Percentiles rank a stretch among this genome's conserved stretches.
phyloP scores from a whole-genome alignment of 352 stramenopile species.

The Phytopythium chamaehyphon region DNA sequence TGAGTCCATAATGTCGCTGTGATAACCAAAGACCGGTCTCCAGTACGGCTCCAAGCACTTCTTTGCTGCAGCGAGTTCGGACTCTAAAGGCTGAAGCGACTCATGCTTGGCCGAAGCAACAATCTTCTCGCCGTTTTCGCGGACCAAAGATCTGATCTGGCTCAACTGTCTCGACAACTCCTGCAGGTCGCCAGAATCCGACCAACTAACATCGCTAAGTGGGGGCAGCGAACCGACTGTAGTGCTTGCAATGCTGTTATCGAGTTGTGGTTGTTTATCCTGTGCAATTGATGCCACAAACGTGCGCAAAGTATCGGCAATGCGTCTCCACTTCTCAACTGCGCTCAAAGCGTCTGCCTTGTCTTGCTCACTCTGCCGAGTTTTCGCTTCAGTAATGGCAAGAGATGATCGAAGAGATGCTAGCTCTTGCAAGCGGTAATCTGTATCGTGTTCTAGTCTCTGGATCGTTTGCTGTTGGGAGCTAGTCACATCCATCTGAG shows the following conservation, averaged over 20 bases:
- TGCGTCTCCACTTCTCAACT: slow-evolving; percentile 19
- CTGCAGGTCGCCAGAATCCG: slow-evolving; percentile 19
- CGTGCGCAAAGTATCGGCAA: slow-evolving; percentile 20
- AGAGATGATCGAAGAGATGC: slow-evolving; percentile 36
- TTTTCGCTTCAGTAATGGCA: slow-evolving; percentile 24
- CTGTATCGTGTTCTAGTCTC: slow-evolving; percentile 35
- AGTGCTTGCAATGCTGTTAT: neutral
- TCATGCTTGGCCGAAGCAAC: slow-evolving; percentile 21
- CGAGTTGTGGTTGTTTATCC: neutral
- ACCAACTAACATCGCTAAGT: slow-evolving; percentile 8
- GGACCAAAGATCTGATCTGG: slow-evolving; percentile 6
- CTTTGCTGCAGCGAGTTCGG: slow-evolving; percentile 47
- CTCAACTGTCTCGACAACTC: slow-evolving; percentile 31
- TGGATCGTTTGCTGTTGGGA: slow-evolving; percentile 29
- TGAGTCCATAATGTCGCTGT: neutral
- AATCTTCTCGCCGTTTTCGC: slow-evolving; percentile 4
- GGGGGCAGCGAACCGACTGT: slow-evolving; percentile 7
- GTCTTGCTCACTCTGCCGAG: slow-evolving; percentile 18
- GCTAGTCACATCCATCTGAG: slow-evolving; percentile 19
- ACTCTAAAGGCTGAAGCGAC: slow-evolving; percentile 21
- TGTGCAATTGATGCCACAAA: slow-evolving; percentile 31
- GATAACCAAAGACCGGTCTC: neutral
- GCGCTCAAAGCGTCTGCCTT: slow-evolving; percentile 9
- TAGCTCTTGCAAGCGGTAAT: slow-evolving; percentile 22
- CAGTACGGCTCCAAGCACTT: slow-evolving; percentile 18